These are phyloP conservation scores for Penicillium samsonianum DNA, from an alignment of 495 filamentous ascomycete genomes.

Conservation along the genomic window DNA sequence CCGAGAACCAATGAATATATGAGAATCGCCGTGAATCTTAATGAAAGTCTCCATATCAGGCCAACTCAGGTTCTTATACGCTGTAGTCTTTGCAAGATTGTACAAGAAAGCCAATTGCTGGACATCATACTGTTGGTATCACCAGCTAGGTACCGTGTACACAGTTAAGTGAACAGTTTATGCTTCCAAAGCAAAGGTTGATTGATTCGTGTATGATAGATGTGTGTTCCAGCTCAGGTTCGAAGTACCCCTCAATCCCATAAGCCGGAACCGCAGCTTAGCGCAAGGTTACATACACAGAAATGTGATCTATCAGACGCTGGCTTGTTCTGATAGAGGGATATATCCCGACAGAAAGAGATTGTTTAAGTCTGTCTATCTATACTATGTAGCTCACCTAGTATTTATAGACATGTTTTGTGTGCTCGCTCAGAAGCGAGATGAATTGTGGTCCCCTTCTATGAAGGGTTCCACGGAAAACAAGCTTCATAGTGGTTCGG, in stretches of 20 bases:
- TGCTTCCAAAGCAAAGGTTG: not conserved
- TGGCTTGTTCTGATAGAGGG: not conserved
- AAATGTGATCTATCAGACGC: not conserved
- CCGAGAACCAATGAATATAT: slow-evolving; percentile 33
- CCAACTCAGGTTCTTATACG: slow-evolving; percentile 28
- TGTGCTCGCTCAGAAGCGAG: no score
- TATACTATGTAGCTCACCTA: no score
- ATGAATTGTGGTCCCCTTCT: no score
- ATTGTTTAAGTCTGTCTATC: no score
- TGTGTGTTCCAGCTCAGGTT: not conserved
- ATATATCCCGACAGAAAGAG: slow-evolving; percentile 1
- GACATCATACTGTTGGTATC: slow-evolving; percentile 31
- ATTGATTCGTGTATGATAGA: not conserved
- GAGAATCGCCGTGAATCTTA: slow-evolving; percentile 37
- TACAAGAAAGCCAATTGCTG: slow-evolving; percentile 33
- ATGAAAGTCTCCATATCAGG: slow-evolving; percentile 39
- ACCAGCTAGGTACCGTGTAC: no score
- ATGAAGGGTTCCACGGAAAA: no score
- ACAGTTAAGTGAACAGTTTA: no score
- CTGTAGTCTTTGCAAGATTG: slow-evolving; percentile 26
- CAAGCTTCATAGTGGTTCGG: no score
- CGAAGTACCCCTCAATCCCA: not conserved
- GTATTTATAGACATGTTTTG: no score
- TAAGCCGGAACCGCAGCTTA: not conserved
- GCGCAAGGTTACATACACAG: not conserved